These are phyloP conservation scores for Colletotrichum gloeosporioides DNA, from an alignment of 2,329 filamentous ascomycete species.

Conservation along the genomic window DNA sequence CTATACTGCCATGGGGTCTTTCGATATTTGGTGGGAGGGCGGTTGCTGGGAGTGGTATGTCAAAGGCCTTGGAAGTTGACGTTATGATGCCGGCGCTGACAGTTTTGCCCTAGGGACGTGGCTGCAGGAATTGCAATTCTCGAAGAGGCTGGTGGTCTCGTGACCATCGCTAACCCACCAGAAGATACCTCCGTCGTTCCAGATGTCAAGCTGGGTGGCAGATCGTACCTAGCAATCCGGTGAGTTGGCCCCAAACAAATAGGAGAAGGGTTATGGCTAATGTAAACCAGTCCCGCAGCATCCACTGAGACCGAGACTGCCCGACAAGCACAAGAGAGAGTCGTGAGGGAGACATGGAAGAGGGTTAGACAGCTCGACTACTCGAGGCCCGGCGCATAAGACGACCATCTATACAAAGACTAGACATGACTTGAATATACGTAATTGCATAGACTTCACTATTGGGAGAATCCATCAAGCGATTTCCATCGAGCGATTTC, in stretches of 20 bases:
- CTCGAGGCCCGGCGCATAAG: slow-evolving; percentile 62
- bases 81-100: slow-evolving; percentile 59
- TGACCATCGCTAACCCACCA: slow-evolving; percentile 78
- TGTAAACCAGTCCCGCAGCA: slow-evolving; percentile 62
- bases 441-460: not conserved
- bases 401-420: not conserved
- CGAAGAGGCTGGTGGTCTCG: slow-evolving; percentile 74
- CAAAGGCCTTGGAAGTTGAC: slow-evolving; percentile 45
- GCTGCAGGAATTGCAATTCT: slow-evolving; percentile 77
- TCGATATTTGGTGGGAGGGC: slow-evolving; percentile 86
- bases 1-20: slow-evolving; percentile 75
- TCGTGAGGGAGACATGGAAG: slow-evolving; percentile 76
- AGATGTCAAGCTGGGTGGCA: slow-evolving; percentile 67
- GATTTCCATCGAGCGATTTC: not conserved
- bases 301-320: slow-evolving; percentile 65
- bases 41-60: slow-evolving; percentile 80
- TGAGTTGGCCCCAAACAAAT: slow-evolving; percentile 31
- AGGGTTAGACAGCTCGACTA: slow-evolving; percentile 72
- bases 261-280: not conserved
- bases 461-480: not conserved
- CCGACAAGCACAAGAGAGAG: slow-evolving; percentile 70
- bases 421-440: not conserved
- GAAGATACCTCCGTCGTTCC: slow-evolving; percentile 60
- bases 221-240: slow-evolving; percentile 75
- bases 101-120: slow-evolving; percentile 63